Percentiles rank a stretch among this genome's conserved stretches.
phyloP scores from a whole-genome alignment of 371 early-diverging fungal species.

The Cokeromyces recurvatus region DNA sequence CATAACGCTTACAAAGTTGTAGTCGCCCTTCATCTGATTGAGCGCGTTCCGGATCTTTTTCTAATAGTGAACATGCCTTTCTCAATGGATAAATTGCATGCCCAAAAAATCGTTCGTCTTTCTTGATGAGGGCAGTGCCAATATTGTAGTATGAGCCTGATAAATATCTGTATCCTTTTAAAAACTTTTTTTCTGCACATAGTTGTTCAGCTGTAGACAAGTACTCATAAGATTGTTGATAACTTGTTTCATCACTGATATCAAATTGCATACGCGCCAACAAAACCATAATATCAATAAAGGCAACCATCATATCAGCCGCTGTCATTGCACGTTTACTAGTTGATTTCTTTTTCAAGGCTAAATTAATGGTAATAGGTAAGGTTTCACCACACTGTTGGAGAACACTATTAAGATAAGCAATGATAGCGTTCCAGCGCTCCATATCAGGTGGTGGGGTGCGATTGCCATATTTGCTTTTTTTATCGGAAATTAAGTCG shows the following conservation, averaged over 20 bases:
- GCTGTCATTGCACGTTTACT: neutral
- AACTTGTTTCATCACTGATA: slow-evolving; percentile 16
- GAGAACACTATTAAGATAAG: slow-evolving; percentile 6
- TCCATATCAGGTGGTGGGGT: slow-evolving; percentile 9
- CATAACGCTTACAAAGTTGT: slow-evolving; percentile 42
- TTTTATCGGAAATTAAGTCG: slow-evolving; percentile 11
- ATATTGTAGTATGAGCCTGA: slow-evolving; percentile 30
- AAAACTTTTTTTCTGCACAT: slow-evolving; percentile 18
- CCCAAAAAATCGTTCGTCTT: slow-evolving; percentile 9
- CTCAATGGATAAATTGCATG: slow-evolving; percentile 32
- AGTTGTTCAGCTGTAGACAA: slow-evolving; percentile 24
- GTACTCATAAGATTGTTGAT: slow-evolving; percentile 27
- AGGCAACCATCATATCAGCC: slow-evolving; percentile 15
- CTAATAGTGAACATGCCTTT: slow-evolving; percentile 31
- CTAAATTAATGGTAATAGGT: neutral
- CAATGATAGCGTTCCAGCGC: slow-evolving; percentile 10
- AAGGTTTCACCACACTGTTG: slow-evolving; percentile 15
- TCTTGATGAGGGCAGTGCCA: slow-evolving; percentile 29
- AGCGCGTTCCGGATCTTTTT: slow-evolving; percentile 21
- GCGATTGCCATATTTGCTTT: slow-evolving; percentile 12
- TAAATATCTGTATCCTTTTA: slow-evolving; percentile 32
- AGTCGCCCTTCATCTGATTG: slow-evolving; percentile 20
- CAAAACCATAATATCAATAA: slow-evolving; percentile 33
- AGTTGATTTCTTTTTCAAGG: neutral
- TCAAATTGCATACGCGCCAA: slow-evolving; percentile 26